Evolutionary conservation across 2,329 filamentous ascomycete genomes (phyloP).

Genomic region (Alternaria tenuissima): DNA sequence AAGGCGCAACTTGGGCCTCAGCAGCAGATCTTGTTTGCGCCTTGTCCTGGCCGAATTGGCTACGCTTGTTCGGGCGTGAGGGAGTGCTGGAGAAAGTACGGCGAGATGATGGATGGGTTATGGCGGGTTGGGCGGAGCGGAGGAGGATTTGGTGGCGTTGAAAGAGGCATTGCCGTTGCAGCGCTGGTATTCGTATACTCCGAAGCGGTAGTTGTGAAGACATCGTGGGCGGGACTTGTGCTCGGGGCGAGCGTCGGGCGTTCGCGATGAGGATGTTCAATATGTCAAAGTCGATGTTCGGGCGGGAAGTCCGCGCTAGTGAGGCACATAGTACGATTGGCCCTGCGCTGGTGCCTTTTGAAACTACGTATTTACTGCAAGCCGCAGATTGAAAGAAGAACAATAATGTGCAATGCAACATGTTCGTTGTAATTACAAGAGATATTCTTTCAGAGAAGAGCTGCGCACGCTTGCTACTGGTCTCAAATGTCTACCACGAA

Average conservation of each 20-base stretch:
- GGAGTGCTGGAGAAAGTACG: conserved; percentile 39
- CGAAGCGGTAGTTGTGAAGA: conserved; percentile 35
- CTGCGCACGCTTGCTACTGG: neutral
- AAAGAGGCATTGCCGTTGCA: conserved; percentile 42
- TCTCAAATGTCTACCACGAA: neutral
- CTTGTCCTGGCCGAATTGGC: conserved; percentile 13
- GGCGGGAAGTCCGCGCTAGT: conserved; percentile 16
- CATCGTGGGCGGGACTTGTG: conserved; percentile 11
- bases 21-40: conserved; percentile 20
- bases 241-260: conserved; percentile 10
- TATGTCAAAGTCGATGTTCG: conserved; percentile 22
- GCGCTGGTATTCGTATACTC: conserved; percentile 28
- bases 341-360: neutral
- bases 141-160: conserved; percentile 20
- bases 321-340: conserved; percentile 10
- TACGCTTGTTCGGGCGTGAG: conserved; percentile 18
- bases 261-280: conserved; percentile 11
- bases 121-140: conserved; percentile 11
- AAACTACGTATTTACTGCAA: neutral
- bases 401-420: neutral
- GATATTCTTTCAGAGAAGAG: neutral
- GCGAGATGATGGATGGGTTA: conserved; percentile 2
- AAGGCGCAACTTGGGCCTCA: conserved; percentile 9
- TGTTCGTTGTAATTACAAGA: neutral
- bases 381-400: neutral